Base-by-base conservation (phyloP, 78 protist species). In the Cyanophora paradoxa region DNA sequence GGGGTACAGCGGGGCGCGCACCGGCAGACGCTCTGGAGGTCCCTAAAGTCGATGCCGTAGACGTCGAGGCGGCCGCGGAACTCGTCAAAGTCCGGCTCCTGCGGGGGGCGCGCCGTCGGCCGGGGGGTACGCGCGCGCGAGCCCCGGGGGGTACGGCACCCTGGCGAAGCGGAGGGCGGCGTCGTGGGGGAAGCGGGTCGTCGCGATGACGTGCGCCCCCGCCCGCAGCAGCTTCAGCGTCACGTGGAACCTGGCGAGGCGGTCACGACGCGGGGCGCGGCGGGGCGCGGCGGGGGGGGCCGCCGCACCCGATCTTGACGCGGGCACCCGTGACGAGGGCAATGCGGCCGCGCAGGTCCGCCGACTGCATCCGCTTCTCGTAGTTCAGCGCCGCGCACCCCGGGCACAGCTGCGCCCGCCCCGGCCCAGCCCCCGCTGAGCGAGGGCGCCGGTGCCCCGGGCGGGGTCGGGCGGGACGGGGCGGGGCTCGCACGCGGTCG, bases 181-280 rank as follows among this genome's bases (percentile, higher is more conserved):
- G 71, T 88, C 90, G 69, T 1, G 48, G 2, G 91, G 91, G 66
- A 83, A 87, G 31, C 91, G 79, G 2, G 88, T 64, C 2, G 88
- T 86, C 13, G 70, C 91, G 24, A 87, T 7, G 48, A 86, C 87
- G 1, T 30, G 3, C 39, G 87, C 83, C 30, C 87, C 84, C 31
- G 71, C 54, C 1, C 86, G 52, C 40, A 86, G 84, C 50, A 82
- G 81, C 40, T 26, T 34, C 19, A 86, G 62, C 8, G 71, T 52
- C n/a, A 30, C 50, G 13, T 66, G 28, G 52, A 65, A 78, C 13
- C n/a, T n/a, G n/a, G n/a, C n/a, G n/a, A n/a, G n/a, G 46, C 71
- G 13, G 34, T 65, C 44, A 31, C 34, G 22, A 65, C 71, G 34
- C 71, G 71, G 63, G 63, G 31, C 31, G 31, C 48, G 6, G 48